Evolutionary conservation across 306 rosid species (phyloP).

Genomic region (Corylus avellana): DNA sequence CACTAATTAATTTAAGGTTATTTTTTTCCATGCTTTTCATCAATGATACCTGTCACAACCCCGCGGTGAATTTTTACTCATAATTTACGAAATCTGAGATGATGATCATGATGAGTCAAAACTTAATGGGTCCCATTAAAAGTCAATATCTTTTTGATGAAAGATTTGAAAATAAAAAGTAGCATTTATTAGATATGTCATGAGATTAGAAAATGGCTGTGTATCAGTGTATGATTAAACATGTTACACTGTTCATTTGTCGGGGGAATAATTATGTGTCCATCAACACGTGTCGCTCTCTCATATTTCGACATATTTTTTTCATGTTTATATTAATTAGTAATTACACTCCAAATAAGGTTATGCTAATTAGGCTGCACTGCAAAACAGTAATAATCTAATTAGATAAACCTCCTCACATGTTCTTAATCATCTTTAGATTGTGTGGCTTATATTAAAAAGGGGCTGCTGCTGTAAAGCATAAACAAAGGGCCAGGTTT

Average conservation of each 20-base stretch:
- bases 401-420: no score
- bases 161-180: slow-evolving; percentile 12
- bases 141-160: slow-evolving; percentile 20
- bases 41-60: no score
- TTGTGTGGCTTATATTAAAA: no score
- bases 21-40: no score
- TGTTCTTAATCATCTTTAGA: no score
- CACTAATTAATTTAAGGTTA: no score
- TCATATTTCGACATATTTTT: background rate
- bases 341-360: background rate
- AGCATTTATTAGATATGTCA: slow-evolving; percentile 1
- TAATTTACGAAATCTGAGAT: background rate
- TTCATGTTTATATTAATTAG: background rate
- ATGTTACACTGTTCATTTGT: slow-evolving; percentile 24
- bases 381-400: no score
- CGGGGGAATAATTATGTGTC: slow-evolving; percentile 21
- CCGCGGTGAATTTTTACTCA: background rate
- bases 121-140: slow-evolving; percentile 22
- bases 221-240: slow-evolving; percentile 13
- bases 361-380: background rate
- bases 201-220: slow-evolving; percentile 2
- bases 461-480: no score
- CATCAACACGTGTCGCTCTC: slow-evolving; percentile 3
- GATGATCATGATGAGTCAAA: slow-evolving; percentile 33
- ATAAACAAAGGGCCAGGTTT: no score